A percentile compares a stretch with the other conserved stretches of the same genome.
phyloP scores from a whole-genome alignment of 164 flowering plant genomes.

The Houttuynia cordata region DNA sequence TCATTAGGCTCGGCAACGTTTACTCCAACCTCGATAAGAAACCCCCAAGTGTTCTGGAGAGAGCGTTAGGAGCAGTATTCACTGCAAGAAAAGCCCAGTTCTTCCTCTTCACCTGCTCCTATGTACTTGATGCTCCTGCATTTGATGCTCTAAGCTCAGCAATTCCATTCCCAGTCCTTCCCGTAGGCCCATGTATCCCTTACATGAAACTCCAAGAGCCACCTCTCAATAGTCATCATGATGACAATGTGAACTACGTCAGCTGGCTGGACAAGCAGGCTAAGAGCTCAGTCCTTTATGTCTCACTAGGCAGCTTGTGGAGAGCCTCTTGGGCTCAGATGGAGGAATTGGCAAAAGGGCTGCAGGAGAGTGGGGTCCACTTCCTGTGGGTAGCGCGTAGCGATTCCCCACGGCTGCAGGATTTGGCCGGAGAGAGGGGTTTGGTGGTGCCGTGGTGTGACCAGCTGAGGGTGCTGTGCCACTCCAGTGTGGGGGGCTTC shows the following conservation, averaged over 20 bases:
- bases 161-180: conserved; percentile 25
- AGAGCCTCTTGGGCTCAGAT: conserved; percentile 21
- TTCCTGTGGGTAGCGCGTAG: conserved; percentile 38
- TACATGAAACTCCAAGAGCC: conserved; percentile 5
- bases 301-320: conserved; percentile 33
- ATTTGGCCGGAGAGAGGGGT: conserved; percentile 25
- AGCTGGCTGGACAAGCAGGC: conserved; percentile 42
- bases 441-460: conserved; percentile 59
- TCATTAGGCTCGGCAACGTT: conserved; percentile 1
- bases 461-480: conserved; percentile 48
- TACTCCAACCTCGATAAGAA: not conserved
- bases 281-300: conserved; percentile 23
- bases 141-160: conserved; percentile 17
- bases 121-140: conserved; percentile 38
- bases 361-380: conserved; percentile 19
- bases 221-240: not conserved
- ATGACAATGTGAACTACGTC: conserved; percentile 9
- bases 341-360: conserved; percentile 26
- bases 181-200: conserved; percentile 40
- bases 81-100: conserved; percentile 24
- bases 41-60: not conserved
- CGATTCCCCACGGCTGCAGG: conserved; percentile 13
- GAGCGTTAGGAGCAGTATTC: conserved; percentile 6
- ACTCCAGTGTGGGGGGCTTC: conserved; percentile 55
- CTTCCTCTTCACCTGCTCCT: conserved; percentile 28